Evolutionary conservation across 495 filamentous ascomycete genomes (phyloP), one percentile per base, ranked within the genome.

Genomic region (Copromyces sp.): DNA sequence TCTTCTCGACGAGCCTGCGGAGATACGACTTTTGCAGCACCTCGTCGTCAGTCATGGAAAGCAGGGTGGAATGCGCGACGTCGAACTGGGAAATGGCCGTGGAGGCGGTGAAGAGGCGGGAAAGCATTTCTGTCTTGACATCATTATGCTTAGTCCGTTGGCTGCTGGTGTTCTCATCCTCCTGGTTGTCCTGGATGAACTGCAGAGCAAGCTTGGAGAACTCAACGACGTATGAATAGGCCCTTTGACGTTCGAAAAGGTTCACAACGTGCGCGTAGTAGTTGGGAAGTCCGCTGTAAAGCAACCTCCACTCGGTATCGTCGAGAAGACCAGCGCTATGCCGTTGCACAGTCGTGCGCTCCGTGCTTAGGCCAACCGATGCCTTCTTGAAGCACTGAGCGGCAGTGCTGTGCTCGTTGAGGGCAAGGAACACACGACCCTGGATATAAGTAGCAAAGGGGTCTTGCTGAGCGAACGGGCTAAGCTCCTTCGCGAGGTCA

Each of bases 241-340:
- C 88, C 69, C 90, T 90, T 68, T 87, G 86, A 76, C 89, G 86
- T 74, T 97, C 94, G 78, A 92, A 98, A 9, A 99, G 85, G 32
- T 87, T 86, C 17, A 93, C 86, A 72, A 98, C 87, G 80, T 99
- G 96, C 59, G 90, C 87, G 78, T 95, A 97, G 80, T 97, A 98
- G 70, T 89, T 87, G 4, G 93, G 85, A 39, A 95, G 85, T 9
- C 94, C 95, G 69, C 88, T 87, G 77, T 91, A 89, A 73, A 98
- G 90, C 71, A 87, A 85, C 69, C 90, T 89, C 76, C 87, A 88
- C 72, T 94, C 90, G 14, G 89, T 86, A n/a, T 90, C 86, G 72
- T 90, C 87, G 3, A 97, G 86, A 17, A 95, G 88, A 9, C 86
- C 87, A 24, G 87, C 84, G 71, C 83, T 85, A 78, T 87, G 82